Percentiles rank a stretch among this genome's conserved stretches.
Conservation (phyloP, 257 asterid genomes). For the Penstemon newberryi region DNA sequence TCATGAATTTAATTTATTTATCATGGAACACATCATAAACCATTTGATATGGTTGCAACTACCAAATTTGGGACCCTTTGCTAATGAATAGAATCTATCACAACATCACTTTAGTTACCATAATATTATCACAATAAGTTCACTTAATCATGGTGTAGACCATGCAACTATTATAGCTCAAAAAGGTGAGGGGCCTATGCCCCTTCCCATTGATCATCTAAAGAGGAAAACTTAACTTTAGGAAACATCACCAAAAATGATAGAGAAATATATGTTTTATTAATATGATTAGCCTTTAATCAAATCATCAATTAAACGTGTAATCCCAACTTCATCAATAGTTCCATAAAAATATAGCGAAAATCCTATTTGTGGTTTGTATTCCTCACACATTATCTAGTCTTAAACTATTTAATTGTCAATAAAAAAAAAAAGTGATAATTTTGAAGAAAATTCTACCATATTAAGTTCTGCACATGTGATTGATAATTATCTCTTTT, state of each 20-base stretch:
- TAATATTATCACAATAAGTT: slow-evolving; percentile 36
- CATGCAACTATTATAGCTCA: slow-evolving; percentile 49
- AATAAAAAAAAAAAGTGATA: no score
- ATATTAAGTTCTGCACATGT: no score
- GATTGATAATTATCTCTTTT: no score
- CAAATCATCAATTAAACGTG: slow-evolving; percentile 8
- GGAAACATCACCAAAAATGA: slow-evolving; percentile 27
- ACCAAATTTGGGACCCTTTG: slow-evolving; percentile 47
- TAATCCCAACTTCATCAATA: slow-evolving; percentile 8
- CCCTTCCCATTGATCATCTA: slow-evolving; percentile 15
- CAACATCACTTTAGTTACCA: slow-evolving; percentile 40
- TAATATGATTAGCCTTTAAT: slow-evolving; percentile 19
- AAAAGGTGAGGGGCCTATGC: slow-evolving; percentile 45
- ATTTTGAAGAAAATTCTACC: no score
- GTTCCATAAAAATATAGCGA: background rate
- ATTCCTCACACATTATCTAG: no score
- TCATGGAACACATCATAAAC: slow-evolving; percentile 24
- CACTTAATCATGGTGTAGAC: slow-evolving; percentile 53
- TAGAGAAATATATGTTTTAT: slow-evolving; percentile 6
- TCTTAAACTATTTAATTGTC: no score
- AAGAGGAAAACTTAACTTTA: slow-evolving; percentile 28
- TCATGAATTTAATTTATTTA: background rate
- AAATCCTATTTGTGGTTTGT: background rate
- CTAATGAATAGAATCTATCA: slow-evolving; percentile 28
- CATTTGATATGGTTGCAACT: slow-evolving; percentile 40